Percentiles rank a stretch among this genome's conserved stretches.
These are phyloP conservation scores for Microthlaspi erraticum DNA, from an alignment of 345 rosid species.

Conservation along the genomic window DNA sequence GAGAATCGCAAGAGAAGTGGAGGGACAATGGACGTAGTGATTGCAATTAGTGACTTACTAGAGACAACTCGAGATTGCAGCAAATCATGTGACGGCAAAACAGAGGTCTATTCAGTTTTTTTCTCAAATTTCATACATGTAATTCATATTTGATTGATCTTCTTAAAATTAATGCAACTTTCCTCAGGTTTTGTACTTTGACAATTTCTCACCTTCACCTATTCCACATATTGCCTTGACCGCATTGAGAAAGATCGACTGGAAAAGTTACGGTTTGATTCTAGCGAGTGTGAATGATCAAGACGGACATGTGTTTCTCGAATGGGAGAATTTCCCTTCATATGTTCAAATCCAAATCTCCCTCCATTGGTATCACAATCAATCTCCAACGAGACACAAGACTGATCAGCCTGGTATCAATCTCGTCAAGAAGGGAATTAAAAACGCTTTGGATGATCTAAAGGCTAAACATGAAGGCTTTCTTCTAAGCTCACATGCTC, in stretches of 20 bases:
- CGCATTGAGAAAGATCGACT: constrained; percentile 69
- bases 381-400: constrained; percentile 67
- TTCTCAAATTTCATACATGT: constrained; percentile 10
- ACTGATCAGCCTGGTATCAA: constrained; percentile 44
- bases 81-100: constrained; percentile 52
- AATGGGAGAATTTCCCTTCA: constrained; percentile 77
- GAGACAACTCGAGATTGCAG: constrained; percentile 53
- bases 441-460: constrained; percentile 76
- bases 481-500: constrained; percentile 75
- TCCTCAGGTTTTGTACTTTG: constrained; percentile 74
- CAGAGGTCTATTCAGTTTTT: constrained; percentile 58
- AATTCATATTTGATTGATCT: constrained; percentile 23
- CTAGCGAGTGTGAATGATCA: constrained; percentile 53
- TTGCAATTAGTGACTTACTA: constrained; percentile 61
- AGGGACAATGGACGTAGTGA: constrained; percentile 67
- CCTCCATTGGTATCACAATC: constrained; percentile 70
- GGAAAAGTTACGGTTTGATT: constrained; percentile 86
- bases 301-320: constrained; percentile 53
- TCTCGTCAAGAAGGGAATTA: constrained; percentile 66
- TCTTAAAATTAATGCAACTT: constrained; percentile 6
- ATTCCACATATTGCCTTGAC: constrained; percentile 54
- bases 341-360: constrained; percentile 57
- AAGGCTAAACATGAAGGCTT: constrained; percentile 73
- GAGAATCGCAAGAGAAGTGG: constrained; percentile 57
- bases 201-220: constrained; percentile 67